Percentiles rank a stretch among this genome's conserved stretches.
These are phyloP conservation scores for Pseudocercospora fuligena DNA, from an alignment of 2,329 filamentous ascomycete species.

Conservation along the genomic window DNA sequence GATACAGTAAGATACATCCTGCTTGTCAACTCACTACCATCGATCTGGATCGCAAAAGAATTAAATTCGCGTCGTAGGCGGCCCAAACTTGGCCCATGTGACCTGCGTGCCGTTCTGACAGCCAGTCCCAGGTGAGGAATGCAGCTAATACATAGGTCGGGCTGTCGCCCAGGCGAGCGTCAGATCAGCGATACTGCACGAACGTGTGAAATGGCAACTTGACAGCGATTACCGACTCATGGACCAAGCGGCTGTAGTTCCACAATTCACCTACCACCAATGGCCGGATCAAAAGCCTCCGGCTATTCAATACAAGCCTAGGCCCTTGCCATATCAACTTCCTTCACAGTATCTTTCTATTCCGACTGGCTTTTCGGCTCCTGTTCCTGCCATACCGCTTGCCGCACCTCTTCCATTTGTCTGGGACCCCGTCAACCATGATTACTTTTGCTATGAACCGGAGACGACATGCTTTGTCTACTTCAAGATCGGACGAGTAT, in stretches of 20 bases:
- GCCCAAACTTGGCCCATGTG: slow-evolving; percentile 5
- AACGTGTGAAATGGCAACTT: background rate
- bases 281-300: slow-evolving; percentile 21
- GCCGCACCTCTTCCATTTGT: slow-evolving; percentile 18
- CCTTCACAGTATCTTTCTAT: background rate
- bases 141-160: slow-evolving; percentile 6
- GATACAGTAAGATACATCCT: slow-evolving; percentile 19
- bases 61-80: background rate
- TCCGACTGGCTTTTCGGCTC: background rate
- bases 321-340: background rate
- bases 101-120: slow-evolving; percentile 8
- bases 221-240: slow-evolving; percentile 10
- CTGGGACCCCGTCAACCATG: slow-evolving; percentile 16
- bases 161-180: background rate
- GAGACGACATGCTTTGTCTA: slow-evolving; percentile 23
- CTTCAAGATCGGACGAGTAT: slow-evolving; percentile 18
- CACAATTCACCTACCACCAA: slow-evolving; percentile 20
- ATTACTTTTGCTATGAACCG: slow-evolving; percentile 24
- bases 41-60: background rate
- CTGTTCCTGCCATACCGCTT: background rate
- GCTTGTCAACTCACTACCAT: slow-evolving; percentile 18
- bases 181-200: background rate
- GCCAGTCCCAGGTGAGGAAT: slow-evolving; percentile 8
- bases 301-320: slow-evolving; percentile 16
- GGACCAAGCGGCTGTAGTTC: slow-evolving; percentile 15